Conservation (phyloP, 345 rosid species). For the Viola odorata region DNA sequence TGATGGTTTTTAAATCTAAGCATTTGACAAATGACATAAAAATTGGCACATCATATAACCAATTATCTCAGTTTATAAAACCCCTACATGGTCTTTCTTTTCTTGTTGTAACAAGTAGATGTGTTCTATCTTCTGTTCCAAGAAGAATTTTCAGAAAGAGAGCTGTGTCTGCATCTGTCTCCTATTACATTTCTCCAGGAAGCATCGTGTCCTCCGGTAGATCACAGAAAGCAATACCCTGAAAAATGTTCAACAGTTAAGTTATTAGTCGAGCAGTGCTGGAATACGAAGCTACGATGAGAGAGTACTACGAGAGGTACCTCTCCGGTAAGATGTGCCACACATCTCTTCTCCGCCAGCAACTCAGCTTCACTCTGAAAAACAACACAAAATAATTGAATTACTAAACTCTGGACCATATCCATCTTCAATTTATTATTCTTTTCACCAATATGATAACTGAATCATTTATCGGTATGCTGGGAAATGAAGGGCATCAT, state of each 20-base stretch:
- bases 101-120: too few relatives aligned
- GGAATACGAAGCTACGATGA: background rate
- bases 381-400: background rate
- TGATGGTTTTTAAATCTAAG: too few relatives aligned
- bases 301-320: constrained; percentile 30
- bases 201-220: constrained; percentile 98
- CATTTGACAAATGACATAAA: too few relatives aligned
- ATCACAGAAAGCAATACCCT: constrained; percentile 91
- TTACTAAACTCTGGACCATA: background rate
- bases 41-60: too few relatives aligned
- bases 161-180: background rate
- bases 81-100: background rate
- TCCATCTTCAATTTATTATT: too few relatives aligned
- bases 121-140: background rate
- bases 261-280: background rate
- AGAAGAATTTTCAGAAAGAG: constrained; percentile 11
- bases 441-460: background rate
- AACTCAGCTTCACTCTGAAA: constrained; percentile 83
- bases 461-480: background rate
- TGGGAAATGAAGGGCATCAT: too few relatives aligned
- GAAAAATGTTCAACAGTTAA: constrained; percentile 24
- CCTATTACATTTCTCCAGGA: constrained; percentile 85
- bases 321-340: constrained; percentile 96
- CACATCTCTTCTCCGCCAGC: constrained; percentile 89
- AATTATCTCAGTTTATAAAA: too few relatives aligned